Evolutionary conservation across 306 rosid species (phyloP).

Genomic region (Quercus parvula): DNA sequence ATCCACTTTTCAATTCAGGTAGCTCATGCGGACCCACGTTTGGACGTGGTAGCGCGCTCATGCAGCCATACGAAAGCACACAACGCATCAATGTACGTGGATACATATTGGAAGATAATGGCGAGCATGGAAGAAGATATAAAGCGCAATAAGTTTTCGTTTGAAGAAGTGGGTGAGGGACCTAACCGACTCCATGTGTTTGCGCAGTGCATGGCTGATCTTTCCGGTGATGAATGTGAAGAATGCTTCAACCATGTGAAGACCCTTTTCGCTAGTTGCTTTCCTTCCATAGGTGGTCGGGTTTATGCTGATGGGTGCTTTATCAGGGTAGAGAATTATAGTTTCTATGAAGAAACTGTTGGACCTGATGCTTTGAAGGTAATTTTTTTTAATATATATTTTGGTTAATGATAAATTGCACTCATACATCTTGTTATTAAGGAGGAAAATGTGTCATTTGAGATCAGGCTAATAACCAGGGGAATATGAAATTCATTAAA

Average conservation of each 20-base stretch:
- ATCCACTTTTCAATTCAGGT: neutral
- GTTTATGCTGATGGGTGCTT: constrained; percentile 25
- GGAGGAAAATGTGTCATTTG: no score
- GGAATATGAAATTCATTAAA: no score
- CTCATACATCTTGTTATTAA: no score
- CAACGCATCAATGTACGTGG: neutral
- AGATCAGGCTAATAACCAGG: no score
- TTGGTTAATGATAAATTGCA: no score
- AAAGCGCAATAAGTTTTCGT: neutral
- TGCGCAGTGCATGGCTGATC: constrained; percentile 33
- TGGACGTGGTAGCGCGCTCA: constrained; percentile 12
- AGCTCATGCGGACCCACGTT: neutral
- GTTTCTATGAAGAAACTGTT: constrained; percentile 12
- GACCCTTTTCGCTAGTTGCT: constrained; percentile 19
- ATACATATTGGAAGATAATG: neutral
- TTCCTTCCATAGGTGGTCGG: constrained; percentile 31
- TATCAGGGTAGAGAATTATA: constrained; percentile 29
- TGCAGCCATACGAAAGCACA: neutral
- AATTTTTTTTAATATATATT: no score
- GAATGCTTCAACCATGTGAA: neutral
- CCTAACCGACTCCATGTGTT: constrained; percentile 27
- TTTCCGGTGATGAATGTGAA: constrained; percentile 16
- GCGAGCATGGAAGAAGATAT: constrained; percentile 6
- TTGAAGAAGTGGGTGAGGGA: constrained; percentile 13
- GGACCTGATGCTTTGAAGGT: constrained; percentile 27